Percentiles rank a stretch among this genome's conserved stretches.
These are phyloP conservation scores for Achaetomium macrosporum DNA, from an alignment of 2,329 filamentous ascomycete genomes.

Conservation along the genomic window DNA sequence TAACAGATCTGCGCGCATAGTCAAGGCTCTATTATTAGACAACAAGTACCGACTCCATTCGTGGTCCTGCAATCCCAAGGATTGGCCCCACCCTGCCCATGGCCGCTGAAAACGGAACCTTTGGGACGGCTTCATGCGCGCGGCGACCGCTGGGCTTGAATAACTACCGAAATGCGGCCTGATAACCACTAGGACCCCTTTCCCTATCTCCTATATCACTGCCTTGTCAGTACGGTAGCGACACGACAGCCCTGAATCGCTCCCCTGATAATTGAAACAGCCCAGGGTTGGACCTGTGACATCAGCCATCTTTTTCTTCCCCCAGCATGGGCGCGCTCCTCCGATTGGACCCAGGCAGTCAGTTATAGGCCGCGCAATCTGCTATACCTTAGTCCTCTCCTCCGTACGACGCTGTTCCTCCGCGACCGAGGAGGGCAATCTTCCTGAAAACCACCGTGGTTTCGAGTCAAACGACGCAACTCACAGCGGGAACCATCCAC, in stretches of 20 bases:
- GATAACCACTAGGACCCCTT: too few relatives aligned
- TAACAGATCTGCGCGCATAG: background rate
- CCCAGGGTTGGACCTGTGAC: constrained; percentile 3
- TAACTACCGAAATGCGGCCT: constrained; percentile 2
- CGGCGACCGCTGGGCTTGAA: background rate
- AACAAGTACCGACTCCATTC: background rate
- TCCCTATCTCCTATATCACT: background rate
- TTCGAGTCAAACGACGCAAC: constrained; percentile 2
- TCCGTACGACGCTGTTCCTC: constrained; percentile 1
- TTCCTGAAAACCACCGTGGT: constrained; percentile 8
- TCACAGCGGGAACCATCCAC: background rate
- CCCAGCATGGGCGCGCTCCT: background rate
- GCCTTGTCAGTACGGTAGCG: background rate
- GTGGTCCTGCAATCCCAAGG: constrained; percentile 8
- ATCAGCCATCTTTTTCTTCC: background rate
- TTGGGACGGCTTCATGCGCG: background rate
- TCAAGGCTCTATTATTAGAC: background rate
- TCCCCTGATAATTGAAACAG: background rate
- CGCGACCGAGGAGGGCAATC: background rate
- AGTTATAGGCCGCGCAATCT: constrained; percentile 16
- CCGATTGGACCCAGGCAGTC: constrained; percentile 2
- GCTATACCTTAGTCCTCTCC: constrained; percentile 10
- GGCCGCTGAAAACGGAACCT: background rate
- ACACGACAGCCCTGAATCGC: background rate
- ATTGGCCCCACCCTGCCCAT: background rate